These are phyloP conservation scores for Suillus placidus DNA, from an alignment of 768 basidiomycete genomes.

Conservation along the genomic window DNA sequence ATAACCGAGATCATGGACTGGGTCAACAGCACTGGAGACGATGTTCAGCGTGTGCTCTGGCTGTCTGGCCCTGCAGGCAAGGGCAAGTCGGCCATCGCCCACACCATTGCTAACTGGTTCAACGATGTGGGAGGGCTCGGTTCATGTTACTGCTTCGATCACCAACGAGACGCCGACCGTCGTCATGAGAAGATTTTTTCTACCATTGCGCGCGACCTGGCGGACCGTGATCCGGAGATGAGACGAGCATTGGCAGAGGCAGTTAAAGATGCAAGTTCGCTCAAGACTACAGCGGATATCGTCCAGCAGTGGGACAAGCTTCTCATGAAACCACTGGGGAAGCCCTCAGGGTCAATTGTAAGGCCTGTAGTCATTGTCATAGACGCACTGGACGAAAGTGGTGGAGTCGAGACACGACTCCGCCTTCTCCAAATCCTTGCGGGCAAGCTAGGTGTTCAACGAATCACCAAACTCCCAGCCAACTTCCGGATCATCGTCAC, in stretches of 20 bases:
- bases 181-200: constrained; percentile 15
- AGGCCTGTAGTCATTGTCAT: constrained; percentile 28
- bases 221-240: background rate
- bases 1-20: constrained; percentile 29
- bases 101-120: constrained; percentile 19
- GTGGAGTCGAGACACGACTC: constrained; percentile 6
- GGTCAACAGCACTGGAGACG: constrained; percentile 15
- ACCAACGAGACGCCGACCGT: constrained; percentile 8
- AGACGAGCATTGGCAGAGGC: background rate
- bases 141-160: constrained; percentile 5
- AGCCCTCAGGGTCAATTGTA: constrained; percentile 8
- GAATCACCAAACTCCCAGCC: constrained; percentile 6
- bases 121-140: background rate
- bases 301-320: constrained; percentile 19
- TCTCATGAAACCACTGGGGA: constrained; percentile 15
- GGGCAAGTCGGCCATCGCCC: background rate
- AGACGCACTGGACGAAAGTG: constrained; percentile 26
- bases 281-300: background rate
- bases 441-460: background rate
- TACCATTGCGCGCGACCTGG: constrained; percentile 13
- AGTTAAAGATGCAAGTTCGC: background rate
- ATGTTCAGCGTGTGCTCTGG: background rate
- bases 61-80: background rate
- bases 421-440: constrained; percentile 17
- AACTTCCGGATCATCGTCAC: constrained; percentile 15